Percentiles rank a stretch among this genome's conserved stretches.
Evolutionary conservation across 257 asterid genomes (phyloP).

Genomic region (Nicotiana tabacum): DNA sequence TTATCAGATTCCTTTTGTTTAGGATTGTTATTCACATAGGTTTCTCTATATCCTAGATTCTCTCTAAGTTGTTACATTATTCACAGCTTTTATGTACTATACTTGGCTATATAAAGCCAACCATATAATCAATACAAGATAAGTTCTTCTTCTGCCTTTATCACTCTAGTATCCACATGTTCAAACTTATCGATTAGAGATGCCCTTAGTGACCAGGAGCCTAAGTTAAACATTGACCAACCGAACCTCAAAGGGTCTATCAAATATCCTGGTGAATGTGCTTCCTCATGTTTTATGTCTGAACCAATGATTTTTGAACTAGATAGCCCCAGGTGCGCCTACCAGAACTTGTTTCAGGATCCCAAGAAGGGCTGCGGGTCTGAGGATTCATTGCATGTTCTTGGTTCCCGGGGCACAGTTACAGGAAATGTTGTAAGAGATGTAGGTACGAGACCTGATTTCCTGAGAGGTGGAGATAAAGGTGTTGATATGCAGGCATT

Average conservation of each 20-base stretch:
- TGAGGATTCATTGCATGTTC: background rate
- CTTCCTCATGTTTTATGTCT: background rate
- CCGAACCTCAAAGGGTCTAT: background rate
- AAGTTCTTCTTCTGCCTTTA: too few relatives aligned
- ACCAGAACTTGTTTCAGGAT: conserved; percentile 7
- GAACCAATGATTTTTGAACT: background rate
- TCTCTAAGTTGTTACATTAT: too few relatives aligned
- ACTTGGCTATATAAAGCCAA: too few relatives aligned
- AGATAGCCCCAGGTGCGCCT: background rate
- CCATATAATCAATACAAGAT: too few relatives aligned
- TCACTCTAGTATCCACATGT: background rate
- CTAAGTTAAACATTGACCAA: background rate
- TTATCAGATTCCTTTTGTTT: too few relatives aligned
- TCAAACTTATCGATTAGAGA: background rate
- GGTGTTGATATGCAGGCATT: background rate
- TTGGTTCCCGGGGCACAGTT: background rate
- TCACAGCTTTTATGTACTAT: too few relatives aligned
- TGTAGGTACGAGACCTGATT: conserved; percentile 4
- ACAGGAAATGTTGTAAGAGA: background rate
- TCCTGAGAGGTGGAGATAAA: background rate
- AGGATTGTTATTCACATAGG: too few relatives aligned
- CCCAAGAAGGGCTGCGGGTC: background rate
- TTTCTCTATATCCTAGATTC: too few relatives aligned
- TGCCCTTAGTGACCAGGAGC: background rate
- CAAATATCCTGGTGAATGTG: background rate